Conservation (phyloP, 2,329 filamentous ascomycete genomes). For the Diaporthe sp. region DNA sequence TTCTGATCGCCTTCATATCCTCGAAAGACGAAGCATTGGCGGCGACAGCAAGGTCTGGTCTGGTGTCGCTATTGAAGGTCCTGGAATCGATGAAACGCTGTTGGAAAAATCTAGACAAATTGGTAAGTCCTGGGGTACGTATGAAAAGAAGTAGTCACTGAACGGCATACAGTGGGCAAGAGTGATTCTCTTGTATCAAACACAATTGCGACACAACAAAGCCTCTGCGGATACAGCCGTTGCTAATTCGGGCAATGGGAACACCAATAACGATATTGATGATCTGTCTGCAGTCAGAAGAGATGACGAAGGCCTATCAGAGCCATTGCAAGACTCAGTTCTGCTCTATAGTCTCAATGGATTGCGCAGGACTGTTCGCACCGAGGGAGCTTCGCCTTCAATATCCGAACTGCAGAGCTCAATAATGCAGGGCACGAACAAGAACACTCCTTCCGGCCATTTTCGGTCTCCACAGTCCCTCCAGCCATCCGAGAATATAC, state of each 20-base stretch:
- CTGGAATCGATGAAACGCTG: neutral
- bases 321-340: neutral
- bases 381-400: neutral
- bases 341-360: neutral
- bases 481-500: neutral
- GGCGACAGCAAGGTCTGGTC: neutral
- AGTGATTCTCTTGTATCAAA: neutral
- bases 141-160: neutral
- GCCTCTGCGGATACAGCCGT: neutral
- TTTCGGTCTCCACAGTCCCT: neutral
- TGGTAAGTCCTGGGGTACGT: neutral
- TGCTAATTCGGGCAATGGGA: neutral
- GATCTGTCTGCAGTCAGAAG: neutral
- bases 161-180: neutral
- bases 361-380: neutral
- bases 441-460: neutral
- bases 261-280: neutral
- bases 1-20: neutral
- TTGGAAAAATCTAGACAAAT: neutral
- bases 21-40: neutral
- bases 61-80: neutral
- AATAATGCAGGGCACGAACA: neutral
- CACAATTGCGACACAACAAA: neutral
- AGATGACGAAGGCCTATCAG: neutral
- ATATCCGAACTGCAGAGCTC: neutral